Evolutionary conservation across 2,329 filamentous ascomycete species (phyloP).

Genomic region (Sporothrix humicola): DNA sequence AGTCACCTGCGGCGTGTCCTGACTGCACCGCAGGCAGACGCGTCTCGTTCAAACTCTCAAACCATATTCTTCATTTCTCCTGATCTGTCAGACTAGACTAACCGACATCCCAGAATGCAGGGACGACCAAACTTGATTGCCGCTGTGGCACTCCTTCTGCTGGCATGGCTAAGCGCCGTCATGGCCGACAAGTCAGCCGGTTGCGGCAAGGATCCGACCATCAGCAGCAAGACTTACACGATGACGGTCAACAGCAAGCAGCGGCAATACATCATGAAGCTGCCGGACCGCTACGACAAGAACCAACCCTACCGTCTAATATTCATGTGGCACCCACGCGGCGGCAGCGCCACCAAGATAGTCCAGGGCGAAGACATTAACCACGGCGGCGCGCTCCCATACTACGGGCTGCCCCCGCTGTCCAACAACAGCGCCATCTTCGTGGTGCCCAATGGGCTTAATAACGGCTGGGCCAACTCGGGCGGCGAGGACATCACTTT

Average conservation of each 20-base stretch:
- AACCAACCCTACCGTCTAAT: neutral
- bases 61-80: too few relatives aligned
- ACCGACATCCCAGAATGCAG: too few relatives aligned
- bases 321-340: neutral
- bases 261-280: slow-evolving; percentile 4
- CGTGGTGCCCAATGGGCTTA: neutral
- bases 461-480: slow-evolving; percentile 6
- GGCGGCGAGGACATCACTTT: neutral
- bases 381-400: neutral
- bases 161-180: too few relatives aligned
- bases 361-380: neutral
- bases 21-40: too few relatives aligned
- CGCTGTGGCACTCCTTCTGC: too few relatives aligned
- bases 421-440: slow-evolving; percentile 7
- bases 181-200: neutral
- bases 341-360: slow-evolving; percentile 3
- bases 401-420: neutral
- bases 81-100: too few relatives aligned
- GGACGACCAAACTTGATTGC: too few relatives aligned
- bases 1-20: too few relatives aligned
- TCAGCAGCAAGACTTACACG: neutral
- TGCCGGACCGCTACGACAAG: neutral
- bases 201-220: neutral
- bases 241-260: slow-evolving; percentile 3
- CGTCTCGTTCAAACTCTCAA: too few relatives aligned